Base-by-base conservation (phyloP, 140 eudicot species). In the Senecio squalidus region DNA sequence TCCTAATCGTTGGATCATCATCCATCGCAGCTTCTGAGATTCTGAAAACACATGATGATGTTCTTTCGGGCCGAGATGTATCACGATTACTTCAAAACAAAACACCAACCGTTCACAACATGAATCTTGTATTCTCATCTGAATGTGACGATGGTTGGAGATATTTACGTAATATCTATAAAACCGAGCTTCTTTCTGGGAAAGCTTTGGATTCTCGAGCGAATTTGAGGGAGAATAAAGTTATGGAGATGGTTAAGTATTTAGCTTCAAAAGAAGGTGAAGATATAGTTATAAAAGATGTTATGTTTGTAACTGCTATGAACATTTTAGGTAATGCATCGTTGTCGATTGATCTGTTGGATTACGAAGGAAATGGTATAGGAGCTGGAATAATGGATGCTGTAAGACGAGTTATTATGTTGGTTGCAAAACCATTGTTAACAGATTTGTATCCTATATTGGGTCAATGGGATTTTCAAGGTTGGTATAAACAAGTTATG, bases 381-480 rank as follows among this genome's bases (percentile, higher is more conserved):
- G 73, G 69, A 0, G 51, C 24, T 13, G 31, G 64, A 0, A 26
- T 67, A 20, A 64, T 47, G 51, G 51, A 55, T 1, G 13, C 50
- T 0, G 11, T 76, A 11, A 34, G 66, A 33, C 41, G 40, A 33
- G 38, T 64, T 39, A 28, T 9, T 5, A 36, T 16, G 57, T 30
- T 47, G 24, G 64, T 8, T 40, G 13, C 55, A 40, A 33, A 26
- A 7, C 76, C 59, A 5, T 59, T 45, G 1, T 23, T 72, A 20
- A 41, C 46, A 0, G 79, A 76, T 43, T 15, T 80, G 24, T 75
- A 13, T 46, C 82, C 82, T 1, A 15, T 67, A 24, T 47, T 80
- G 9, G 28, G 75, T 33, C 20, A 38, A 28, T 61, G 70, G 51
- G 78, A 66, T 49, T 21, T 74, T 10, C 55, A 61, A 9, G 18